Evolutionary conservation across 805 yeast genomes (phyloP).

Genomic region (Barnettozyma californica): DNA sequence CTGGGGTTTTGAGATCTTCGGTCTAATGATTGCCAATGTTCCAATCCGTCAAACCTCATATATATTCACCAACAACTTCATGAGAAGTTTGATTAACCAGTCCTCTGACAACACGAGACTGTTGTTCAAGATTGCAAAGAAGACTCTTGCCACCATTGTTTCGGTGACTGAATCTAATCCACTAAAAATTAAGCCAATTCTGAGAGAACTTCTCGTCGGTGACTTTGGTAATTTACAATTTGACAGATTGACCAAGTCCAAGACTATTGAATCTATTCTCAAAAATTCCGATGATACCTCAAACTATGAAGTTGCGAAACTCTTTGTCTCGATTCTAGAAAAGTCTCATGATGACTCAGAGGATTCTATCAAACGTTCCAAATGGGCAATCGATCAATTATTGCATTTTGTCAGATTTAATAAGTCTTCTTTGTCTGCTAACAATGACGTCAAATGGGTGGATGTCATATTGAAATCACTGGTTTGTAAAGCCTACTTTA

Average conservation of each 20-base stretch:
- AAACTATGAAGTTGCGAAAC: constrained; percentile 9
- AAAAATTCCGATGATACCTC: constrained; percentile 11
- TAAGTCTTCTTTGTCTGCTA: constrained; percentile 25
- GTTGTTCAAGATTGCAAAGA: constrained; percentile 61
- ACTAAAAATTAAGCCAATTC: constrained; percentile 27
- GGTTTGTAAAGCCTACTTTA: constrained; percentile 29
- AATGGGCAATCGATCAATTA: constrained; percentile 58
- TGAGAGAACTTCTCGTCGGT: constrained; percentile 35
- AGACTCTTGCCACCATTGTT: constrained; percentile 40
- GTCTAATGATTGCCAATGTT: constrained; percentile 35
- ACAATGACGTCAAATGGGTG: constrained; percentile 25
- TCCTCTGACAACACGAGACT: constrained; percentile 58
- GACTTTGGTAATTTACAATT: constrained; percentile 59
- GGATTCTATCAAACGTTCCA: constrained; percentile 21
- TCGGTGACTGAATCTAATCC: constrained; percentile 34
- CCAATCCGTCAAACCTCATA: constrained; percentile 18
- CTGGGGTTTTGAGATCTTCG: constrained; percentile 77
- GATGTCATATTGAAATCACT: constrained; percentile 27
- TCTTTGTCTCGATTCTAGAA: constrained; percentile 21
- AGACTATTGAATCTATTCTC: constrained; percentile 41
- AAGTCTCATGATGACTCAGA: constrained; percentile 8
- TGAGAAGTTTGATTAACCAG: constrained; percentile 74
- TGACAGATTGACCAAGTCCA: constrained; percentile 72
- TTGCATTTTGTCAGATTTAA: constrained; percentile 47
- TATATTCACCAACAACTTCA: constrained; percentile 57